Percentiles rank a stretch among this genome's conserved stretches.
Conservation (phyloP, 2,329 filamentous ascomycete species). For the Annulohypoxylon truncatum region DNA sequence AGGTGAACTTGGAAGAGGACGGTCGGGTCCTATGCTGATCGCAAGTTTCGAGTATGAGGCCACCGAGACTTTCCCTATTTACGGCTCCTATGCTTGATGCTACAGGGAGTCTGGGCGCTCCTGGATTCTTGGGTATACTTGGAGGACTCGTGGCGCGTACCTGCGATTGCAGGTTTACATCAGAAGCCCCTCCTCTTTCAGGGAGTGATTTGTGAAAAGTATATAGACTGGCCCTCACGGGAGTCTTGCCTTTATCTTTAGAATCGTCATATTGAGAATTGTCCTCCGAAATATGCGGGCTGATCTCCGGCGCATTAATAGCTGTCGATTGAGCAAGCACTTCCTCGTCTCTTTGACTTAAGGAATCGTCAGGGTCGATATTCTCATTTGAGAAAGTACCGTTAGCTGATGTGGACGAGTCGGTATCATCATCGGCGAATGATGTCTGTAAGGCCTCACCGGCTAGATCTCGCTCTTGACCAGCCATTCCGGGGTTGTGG, state of each 20-base stretch:
- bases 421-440: background rate
- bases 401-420: background rate
- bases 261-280: background rate
- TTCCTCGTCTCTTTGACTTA: background rate
- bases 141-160: background rate
- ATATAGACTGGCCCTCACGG: slow-evolving; percentile 5
- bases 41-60: background rate
- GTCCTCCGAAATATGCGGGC: background rate
- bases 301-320: background rate
- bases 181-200: background rate
- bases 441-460: slow-evolving; percentile 7
- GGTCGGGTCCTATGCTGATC: background rate
- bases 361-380: background rate
- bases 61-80: background rate
- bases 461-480: slow-evolving; percentile 18
- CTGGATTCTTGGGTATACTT: slow-evolving; percentile 4
- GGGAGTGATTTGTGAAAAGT: background rate
- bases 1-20: background rate
- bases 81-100: background rate
- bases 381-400: background rate
- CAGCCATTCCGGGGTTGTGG: slow-evolving; percentile 27
- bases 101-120: background rate
- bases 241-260: slow-evolving; percentile 28
- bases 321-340: background rate
- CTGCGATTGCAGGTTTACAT: background rate